phyloP scores from a whole-genome alignment of 345 rosid genomes.

The Psidium friedrichsthalianum region DNA sequence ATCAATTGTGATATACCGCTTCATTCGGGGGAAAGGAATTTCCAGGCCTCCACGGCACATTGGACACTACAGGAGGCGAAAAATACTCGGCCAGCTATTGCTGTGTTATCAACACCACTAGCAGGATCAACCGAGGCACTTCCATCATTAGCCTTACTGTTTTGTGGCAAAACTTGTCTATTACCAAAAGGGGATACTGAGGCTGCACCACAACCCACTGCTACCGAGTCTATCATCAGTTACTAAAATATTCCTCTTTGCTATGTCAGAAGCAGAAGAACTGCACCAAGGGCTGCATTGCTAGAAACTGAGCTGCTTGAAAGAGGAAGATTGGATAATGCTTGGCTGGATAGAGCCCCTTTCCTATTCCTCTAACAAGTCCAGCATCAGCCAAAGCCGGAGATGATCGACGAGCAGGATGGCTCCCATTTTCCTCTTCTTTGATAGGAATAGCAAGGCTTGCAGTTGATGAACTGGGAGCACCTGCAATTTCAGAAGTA shows the following conservation, averaged over 20 bases:
- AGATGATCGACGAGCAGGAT: conserved; percentile 58
- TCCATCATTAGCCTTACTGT: conserved; percentile 69
- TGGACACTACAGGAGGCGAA: conserved; percentile 64
- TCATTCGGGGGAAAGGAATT: conserved; percentile 83
- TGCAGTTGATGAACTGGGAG: conserved; percentile 54
- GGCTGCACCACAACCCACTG: conserved; percentile 59
- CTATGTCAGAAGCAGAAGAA: conserved; percentile 62
- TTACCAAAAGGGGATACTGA: conserved; percentile 63
- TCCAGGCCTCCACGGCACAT: conserved; percentile 94
- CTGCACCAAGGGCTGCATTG: conserved; percentile 52
- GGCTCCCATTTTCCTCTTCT: conserved; percentile 67
- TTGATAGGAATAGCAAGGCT: conserved; percentile 31
- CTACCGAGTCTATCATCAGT: conserved; percentile 64
- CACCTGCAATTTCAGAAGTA: conserved; percentile 38
- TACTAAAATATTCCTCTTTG: conserved; percentile 76
- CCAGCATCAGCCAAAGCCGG: conserved; percentile 62
- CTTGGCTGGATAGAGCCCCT: conserved; percentile 55
- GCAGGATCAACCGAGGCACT: conserved; percentile 45
- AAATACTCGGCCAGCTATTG: conserved; percentile 57
- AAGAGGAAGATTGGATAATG: conserved; percentile 40
- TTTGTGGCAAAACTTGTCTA: conserved; percentile 66
- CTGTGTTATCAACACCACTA: conserved; percentile 37
- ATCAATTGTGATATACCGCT: conserved; percentile 24
- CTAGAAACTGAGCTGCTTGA: conserved; percentile 37
- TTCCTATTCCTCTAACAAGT: conserved; percentile 45